Evolutionary conservation across 805 yeast species (phyloP).

Genomic region (Candida hungchunana): DNA sequence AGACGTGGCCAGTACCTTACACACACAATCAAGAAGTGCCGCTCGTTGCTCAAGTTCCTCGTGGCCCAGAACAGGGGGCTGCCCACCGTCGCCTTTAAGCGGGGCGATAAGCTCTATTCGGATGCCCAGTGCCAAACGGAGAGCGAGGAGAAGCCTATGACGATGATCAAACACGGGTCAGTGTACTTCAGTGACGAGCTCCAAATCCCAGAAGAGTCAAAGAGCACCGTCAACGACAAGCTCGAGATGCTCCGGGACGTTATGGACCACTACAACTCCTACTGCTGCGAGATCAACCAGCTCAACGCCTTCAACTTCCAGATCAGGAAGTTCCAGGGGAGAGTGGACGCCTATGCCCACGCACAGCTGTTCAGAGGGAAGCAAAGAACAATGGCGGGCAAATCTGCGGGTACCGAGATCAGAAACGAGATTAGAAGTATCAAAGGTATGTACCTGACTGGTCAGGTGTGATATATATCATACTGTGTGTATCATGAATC

Average conservation of each 20-base stretch:
- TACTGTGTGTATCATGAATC: neutral
- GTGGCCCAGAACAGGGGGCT: conserved; percentile 29
- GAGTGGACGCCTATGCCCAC: conserved; percentile 21
- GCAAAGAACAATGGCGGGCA: conserved; percentile 21
- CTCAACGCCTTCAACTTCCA: conserved; percentile 29
- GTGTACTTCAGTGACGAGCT: conserved; percentile 17
- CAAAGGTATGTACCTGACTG: conserved; percentile 39
- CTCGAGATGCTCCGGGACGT: conserved; percentile 28
- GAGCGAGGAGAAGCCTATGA: neutral
- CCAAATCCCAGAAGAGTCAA: conserved; percentile 4
- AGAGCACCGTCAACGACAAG: conserved; percentile 20
- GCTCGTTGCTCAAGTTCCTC: conserved; percentile 26
- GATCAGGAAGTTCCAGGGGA: conserved; percentile 25
- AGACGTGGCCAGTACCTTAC: conserved; percentile 35
- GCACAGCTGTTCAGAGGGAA: conserved; percentile 20
- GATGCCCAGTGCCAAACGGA: conserved; percentile 31
- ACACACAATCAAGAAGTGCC: conserved; percentile 27
- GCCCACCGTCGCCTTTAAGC: conserved; percentile 40
- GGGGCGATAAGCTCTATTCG: conserved; percentile 34
- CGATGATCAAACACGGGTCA: conserved; percentile 12
- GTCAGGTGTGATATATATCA: conserved; percentile 25
- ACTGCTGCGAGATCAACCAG: conserved; percentile 17
- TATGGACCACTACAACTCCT: conserved; percentile 27
- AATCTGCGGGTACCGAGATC: conserved; percentile 21
- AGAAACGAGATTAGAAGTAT: conserved; percentile 32